A percentile compares a stretch with the other conserved stretches of the same genome.
Conservation (phyloP, 192 early-diverging fungal species). For the Podochytrium sp. region DNA sequence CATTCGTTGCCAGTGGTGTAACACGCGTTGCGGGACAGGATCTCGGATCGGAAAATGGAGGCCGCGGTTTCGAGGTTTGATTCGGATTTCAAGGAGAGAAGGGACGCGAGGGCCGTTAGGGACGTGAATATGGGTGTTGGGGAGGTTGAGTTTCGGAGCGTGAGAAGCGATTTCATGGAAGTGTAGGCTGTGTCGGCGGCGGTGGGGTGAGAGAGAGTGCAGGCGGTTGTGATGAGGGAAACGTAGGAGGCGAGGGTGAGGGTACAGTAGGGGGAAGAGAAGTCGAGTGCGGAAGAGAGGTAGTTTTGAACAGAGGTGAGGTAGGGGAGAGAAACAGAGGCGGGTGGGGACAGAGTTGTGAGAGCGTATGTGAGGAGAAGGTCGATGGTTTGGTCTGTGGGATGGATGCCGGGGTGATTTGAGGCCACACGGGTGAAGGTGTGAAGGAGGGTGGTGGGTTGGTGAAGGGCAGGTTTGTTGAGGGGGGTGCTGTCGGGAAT, state of each 20-base stretch:
- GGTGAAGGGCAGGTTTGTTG: not conserved
- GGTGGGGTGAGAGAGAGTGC: not conserved
- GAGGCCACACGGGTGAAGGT: not conserved
- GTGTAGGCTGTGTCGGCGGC: not conserved
- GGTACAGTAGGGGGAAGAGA: not conserved
- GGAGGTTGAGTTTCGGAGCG: not conserved
- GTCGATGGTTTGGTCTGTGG: not conserved
- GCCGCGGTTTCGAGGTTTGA: not conserved
- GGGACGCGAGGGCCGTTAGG: not conserved
- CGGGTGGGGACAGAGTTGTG: not conserved
- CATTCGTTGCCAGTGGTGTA: not conserved
- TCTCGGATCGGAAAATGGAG: not conserved
- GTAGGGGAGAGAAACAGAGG: not conserved
- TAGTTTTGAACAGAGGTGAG: not conserved
- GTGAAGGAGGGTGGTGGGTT: not conserved
- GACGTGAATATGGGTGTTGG: slow-evolving; percentile 2
- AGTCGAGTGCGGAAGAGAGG: not conserved
- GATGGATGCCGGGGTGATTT: not conserved
- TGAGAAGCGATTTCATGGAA: not conserved
- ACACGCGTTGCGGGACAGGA: not conserved
- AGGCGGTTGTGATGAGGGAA: not conserved
- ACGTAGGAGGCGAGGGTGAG: not conserved
- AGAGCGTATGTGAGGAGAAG: not conserved
- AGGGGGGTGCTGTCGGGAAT: not conserved
- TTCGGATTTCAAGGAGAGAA: not conserved